Conservation (phyloP, 306 rosid species). For the Senna tora region DNA sequence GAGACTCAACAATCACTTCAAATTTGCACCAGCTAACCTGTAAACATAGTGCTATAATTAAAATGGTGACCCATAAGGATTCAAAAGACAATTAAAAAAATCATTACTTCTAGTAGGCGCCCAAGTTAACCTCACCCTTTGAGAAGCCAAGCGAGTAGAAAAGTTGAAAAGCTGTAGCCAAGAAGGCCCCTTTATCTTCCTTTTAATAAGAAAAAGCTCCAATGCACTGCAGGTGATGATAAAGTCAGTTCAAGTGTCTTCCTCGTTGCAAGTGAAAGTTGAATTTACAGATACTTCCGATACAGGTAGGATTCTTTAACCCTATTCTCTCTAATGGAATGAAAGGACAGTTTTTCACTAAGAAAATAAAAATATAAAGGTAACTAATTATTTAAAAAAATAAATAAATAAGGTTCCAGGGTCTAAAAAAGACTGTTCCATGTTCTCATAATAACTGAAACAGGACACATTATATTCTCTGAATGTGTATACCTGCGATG, state of each 20-base stretch:
- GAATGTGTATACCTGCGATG: slow-evolving; percentile 64
- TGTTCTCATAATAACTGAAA: slow-evolving; percentile 29
- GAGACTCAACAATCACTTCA: slow-evolving; percentile 75
- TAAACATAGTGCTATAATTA: slow-evolving; percentile 38
- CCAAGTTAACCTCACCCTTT: slow-evolving; percentile 63
- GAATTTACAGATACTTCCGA: slow-evolving; percentile 14
- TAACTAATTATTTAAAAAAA: slow-evolving; percentile 11
- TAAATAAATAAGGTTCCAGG: not conserved
- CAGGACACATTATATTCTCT: slow-evolving; percentile 27
- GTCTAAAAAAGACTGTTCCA: slow-evolving; percentile 27
- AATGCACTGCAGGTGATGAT: slow-evolving; percentile 72
- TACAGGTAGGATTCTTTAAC: not conserved
- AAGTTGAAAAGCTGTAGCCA: slow-evolving; percentile 79
- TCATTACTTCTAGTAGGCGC: not conserved
- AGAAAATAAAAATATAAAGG: not conserved
- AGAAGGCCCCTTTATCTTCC: slow-evolving; percentile 91
- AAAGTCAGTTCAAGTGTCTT: slow-evolving; percentile 33
- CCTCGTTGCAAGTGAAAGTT: slow-evolving; percentile 22
- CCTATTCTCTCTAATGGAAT: slow-evolving; percentile 13
- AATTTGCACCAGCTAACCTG: slow-evolving; percentile 99
- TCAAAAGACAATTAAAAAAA: slow-evolving; percentile 24
- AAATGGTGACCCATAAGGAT: slow-evolving; percentile 11
- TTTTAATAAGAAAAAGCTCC: slow-evolving; percentile 85
- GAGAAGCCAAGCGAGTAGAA: slow-evolving; percentile 56
- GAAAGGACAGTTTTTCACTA: not conserved